Evolutionary conservation across 2,329 filamentous ascomycete genomes (phyloP).

Genomic region (Fusarium circinatum): DNA sequence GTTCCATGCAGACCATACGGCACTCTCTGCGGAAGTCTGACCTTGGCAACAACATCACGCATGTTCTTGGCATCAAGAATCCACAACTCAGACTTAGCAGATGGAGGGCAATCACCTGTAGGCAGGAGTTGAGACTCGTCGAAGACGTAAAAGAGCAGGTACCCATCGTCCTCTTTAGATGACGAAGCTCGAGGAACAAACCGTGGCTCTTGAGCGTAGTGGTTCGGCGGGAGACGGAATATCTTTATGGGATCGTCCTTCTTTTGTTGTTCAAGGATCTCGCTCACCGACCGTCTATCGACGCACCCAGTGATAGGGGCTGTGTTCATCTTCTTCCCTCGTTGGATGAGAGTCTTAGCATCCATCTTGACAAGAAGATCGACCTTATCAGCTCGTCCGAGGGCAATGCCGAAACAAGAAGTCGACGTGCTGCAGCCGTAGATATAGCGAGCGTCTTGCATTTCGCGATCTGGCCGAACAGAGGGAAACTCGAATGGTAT

Average conservation of each 20-base stretch:
- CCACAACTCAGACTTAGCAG: constrained; percentile 71
- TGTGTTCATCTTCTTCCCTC: constrained; percentile 59
- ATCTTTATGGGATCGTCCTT: constrained; percentile 66
- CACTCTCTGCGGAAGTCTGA: constrained; percentile 72
- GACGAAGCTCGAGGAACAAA: constrained; percentile 64
- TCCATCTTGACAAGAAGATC: constrained; percentile 73
- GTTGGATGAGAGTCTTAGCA: constrained; percentile 60
- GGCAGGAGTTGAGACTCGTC: constrained; percentile 72
- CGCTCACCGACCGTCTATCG: constrained; percentile 63
- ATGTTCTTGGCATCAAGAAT: constrained; percentile 72
- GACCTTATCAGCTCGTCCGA: constrained; percentile 74
- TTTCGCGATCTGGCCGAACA: constrained; percentile 63
- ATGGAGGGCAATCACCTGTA: constrained; percentile 55
- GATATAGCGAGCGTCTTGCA: constrained; percentile 68
- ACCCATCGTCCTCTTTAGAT: constrained; percentile 71
- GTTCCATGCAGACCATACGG: constrained; percentile 75
- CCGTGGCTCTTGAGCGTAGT: constrained; percentile 74
- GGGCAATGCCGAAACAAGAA: constrained; percentile 66
- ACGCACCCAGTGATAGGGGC: constrained; percentile 68
- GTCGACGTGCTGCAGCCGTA: constrained; percentile 73
- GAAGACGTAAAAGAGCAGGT: constrained; percentile 75
- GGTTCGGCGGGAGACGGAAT: constrained; percentile 68
- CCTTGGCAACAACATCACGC: constrained; percentile 66
- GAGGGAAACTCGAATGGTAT: constrained; percentile 77
- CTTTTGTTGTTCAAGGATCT: constrained; percentile 60